phyloP scores from a whole-genome alignment of 169 alveolate genomes.

The Besnoitia besnoiti region DNA sequence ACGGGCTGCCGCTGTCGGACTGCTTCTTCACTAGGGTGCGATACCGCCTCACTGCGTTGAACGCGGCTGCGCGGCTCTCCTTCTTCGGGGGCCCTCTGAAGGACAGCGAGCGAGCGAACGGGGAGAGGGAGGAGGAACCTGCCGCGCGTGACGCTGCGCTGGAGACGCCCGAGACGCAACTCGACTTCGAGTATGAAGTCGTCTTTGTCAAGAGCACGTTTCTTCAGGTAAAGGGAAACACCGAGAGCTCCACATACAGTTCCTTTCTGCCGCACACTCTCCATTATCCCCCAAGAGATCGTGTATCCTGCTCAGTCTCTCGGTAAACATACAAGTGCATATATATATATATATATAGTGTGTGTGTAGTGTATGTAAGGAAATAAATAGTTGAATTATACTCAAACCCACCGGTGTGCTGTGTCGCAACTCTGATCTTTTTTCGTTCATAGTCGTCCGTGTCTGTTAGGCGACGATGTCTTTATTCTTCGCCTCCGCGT shows the following conservation, averaged over 20 bases:
- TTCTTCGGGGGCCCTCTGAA: background rate
- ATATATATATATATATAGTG: no score
- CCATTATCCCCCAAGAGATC: background rate
- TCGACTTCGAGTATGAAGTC: constrained; percentile 22
- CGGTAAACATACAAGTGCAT: no score
- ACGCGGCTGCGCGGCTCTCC: background rate
- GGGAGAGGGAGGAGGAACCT: background rate
- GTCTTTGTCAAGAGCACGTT: constrained; percentile 11
- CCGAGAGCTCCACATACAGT: background rate
- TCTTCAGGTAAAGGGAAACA: background rate
- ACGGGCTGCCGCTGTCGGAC: background rate
- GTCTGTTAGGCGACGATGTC: no score
- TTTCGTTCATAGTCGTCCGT: no score
- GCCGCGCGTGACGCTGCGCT: background rate
- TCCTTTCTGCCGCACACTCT: background rate
- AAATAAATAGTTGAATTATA: no score
- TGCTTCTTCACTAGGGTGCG: constrained; percentile 16
- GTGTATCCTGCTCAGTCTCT: background rate
- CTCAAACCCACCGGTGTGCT: no score
- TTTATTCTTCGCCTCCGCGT: no score
- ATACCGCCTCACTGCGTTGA: background rate
- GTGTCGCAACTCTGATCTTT: no score
- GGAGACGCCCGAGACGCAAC: constrained; percentile 30
- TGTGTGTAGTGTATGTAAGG: no score
- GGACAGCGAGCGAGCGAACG: background rate